Evolutionary conservation across 2,329 filamentous ascomycete species (phyloP).

Genomic region (Aspergillus niger): DNA sequence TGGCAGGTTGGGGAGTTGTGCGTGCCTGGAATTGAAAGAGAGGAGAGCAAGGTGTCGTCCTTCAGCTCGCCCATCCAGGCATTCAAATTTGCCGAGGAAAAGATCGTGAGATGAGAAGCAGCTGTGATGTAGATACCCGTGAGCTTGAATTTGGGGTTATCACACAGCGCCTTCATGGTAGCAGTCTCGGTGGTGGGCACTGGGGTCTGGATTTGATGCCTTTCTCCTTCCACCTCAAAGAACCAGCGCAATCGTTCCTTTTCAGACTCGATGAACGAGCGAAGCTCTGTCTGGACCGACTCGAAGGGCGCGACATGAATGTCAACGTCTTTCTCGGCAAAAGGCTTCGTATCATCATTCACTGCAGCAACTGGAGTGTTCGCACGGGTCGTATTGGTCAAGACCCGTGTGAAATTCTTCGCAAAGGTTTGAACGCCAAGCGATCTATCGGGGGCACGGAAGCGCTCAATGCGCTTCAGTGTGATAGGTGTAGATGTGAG

Average conservation of each 20-base stretch:
- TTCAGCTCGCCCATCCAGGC: constrained; percentile 80
- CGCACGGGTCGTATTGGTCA: constrained; percentile 47
- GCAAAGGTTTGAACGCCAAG: constrained; percentile 46
- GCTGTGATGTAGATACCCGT: constrained; percentile 67
- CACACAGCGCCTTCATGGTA: constrained; percentile 60
- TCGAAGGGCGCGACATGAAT: constrained; percentile 70
- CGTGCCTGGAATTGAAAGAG: constrained; percentile 88
- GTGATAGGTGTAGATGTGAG: constrained; percentile 72
- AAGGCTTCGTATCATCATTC: constrained; percentile 57
- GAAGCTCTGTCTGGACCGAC: constrained; percentile 64
- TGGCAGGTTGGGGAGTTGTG: constrained; percentile 91
- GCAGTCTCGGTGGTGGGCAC: constrained; percentile 62
- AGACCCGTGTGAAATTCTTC: constrained; percentile 49
- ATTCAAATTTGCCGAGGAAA: constrained; percentile 68
- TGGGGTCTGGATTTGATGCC: constrained; percentile 73
- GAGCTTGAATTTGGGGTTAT: constrained; percentile 57
- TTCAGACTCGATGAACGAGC: constrained; percentile 56
- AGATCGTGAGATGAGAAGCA: constrained; percentile 61
- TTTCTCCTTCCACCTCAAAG: constrained; percentile 64
- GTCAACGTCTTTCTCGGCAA: constrained; percentile 63
- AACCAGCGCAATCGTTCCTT: constrained; percentile 73
- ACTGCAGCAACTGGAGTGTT: constrained; percentile 49
- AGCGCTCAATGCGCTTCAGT: constrained; percentile 73
- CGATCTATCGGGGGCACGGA: constrained; percentile 56
- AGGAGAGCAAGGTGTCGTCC: constrained; percentile 71